These are phyloP conservation scores for Omphalotus guepiniiformis DNA, from an alignment of 768 basidiomycete genomes.

Conservation along the genomic window DNA sequence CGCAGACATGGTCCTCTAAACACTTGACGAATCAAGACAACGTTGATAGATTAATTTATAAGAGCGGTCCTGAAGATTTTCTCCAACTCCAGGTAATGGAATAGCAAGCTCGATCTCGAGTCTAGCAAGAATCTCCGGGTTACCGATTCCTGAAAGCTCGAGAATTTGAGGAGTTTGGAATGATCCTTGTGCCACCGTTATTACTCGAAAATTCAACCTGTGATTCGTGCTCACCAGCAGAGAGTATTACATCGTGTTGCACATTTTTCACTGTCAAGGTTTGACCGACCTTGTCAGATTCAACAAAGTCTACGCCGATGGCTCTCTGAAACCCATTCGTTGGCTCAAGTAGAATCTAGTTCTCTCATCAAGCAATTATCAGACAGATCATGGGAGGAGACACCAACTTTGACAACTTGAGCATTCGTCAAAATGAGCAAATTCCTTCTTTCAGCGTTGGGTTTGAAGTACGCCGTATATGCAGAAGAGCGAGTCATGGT, in stretches of 20 bases:
- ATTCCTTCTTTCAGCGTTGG: conserved; percentile 23
- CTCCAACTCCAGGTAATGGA: conserved; percentile 28
- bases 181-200: conserved; percentile 16
- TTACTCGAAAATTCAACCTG: background rate
- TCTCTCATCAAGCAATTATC: background rate
- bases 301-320: conserved; percentile 40
- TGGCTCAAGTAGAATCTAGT: conserved; percentile 12
- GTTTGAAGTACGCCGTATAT: conserved; percentile 22
- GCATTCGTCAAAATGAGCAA: conserved; percentile 24
- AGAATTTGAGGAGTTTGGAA: conserved; percentile 45
- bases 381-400: background rate
- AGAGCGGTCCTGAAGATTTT: conserved; percentile 29
- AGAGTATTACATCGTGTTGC: conserved; percentile 45
- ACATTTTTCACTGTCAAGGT: conserved; percentile 30
- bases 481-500: conserved; percentile 24
- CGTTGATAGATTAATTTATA: too few relatives aligned
- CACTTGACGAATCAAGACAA: too few relatives aligned
- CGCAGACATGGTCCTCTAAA: conserved; percentile 25
- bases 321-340: conserved; percentile 25
- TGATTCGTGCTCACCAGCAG: conserved; percentile 24
- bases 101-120: conserved; percentile 18
- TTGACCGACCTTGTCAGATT: conserved; percentile 13
- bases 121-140: conserved; percentile 10
- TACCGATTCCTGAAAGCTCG: conserved; percentile 51
- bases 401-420: conserved; percentile 18